Conservation (phyloP, 306 rosid species). For the Gleditsia sinensis region DNA sequence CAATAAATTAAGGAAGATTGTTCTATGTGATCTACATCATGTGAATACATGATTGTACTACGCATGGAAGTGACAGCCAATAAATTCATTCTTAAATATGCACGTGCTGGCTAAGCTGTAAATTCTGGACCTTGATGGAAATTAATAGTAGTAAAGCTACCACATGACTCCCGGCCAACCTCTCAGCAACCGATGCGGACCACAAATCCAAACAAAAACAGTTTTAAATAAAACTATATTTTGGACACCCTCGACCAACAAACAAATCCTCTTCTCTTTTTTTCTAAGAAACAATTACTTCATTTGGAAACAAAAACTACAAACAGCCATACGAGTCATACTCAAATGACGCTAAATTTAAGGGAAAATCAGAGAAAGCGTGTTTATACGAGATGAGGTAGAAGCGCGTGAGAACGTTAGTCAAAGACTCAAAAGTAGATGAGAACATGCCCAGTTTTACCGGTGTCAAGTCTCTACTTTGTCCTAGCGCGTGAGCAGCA, state of each 20-base stretch:
- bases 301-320: constrained; percentile 4
- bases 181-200: not conserved
- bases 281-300: not conserved
- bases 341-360: not conserved
- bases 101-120: constrained; percentile 29
- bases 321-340: not conserved
- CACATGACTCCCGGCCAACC: not conserved
- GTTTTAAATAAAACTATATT: not conserved
- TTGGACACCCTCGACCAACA: not conserved
- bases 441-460: not conserved
- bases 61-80: not conserved
- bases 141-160: not conserved
- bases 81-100: not conserved
- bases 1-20: not conserved
- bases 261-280: not conserved
- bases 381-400: not conserved
- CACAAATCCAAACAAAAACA: not conserved
- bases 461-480: not conserved
- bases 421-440: not conserved
- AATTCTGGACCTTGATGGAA: not conserved
- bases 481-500: constrained; percentile 17
- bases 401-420: not conserved
- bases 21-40: not conserved
- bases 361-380: not conserved
- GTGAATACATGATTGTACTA: not conserved